A percentile compares a stretch with the other conserved stretches of the same genome.
phyloP scores from a whole-genome alignment of 306 rosid species.

The Cyclanthera cordifolia region DNA sequence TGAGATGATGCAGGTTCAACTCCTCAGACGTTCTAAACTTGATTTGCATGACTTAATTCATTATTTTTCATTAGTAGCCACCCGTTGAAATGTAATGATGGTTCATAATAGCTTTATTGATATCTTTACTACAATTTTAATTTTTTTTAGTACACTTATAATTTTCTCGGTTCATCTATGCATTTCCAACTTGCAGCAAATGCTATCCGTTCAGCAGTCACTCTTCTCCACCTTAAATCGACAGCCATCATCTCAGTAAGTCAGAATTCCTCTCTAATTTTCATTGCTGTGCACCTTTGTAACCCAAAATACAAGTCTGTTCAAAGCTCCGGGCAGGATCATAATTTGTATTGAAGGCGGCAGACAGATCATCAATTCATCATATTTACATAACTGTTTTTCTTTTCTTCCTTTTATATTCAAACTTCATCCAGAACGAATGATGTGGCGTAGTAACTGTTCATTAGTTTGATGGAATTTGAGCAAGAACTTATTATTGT shows the following conservation, averaged over 20 bases:
- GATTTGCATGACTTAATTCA: not conserved
- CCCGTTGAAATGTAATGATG: not conserved
- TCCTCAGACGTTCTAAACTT: not conserved
- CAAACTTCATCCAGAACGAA: not conserved
- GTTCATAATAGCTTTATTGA: not conserved
- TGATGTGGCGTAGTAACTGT: not conserved
- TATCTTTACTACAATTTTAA: not conserved
- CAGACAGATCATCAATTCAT: no score
- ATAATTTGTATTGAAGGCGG: not conserved
- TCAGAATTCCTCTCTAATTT: not conserved
- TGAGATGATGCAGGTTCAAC: conserved; percentile 42
- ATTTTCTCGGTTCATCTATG: not conserved
- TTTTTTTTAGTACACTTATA: not conserved
- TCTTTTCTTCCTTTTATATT: not conserved
- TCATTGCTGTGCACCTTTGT: not conserved
- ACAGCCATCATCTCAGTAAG: conserved; percentile 42
- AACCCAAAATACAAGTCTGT: not conserved
- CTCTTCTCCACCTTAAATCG: conserved; percentile 36
- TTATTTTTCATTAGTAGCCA: not conserved
- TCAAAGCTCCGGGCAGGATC: not conserved
- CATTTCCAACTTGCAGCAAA: conserved; percentile 29
- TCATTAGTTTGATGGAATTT: not conserved
- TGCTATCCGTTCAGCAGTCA: conserved; percentile 38
- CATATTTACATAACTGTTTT: not conserved
- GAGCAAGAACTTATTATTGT: not conserved